Evolutionary conservation across 2,329 filamentous ascomycete genomes (phyloP).

Genomic region (Amesomyces nigricolor): DNA sequence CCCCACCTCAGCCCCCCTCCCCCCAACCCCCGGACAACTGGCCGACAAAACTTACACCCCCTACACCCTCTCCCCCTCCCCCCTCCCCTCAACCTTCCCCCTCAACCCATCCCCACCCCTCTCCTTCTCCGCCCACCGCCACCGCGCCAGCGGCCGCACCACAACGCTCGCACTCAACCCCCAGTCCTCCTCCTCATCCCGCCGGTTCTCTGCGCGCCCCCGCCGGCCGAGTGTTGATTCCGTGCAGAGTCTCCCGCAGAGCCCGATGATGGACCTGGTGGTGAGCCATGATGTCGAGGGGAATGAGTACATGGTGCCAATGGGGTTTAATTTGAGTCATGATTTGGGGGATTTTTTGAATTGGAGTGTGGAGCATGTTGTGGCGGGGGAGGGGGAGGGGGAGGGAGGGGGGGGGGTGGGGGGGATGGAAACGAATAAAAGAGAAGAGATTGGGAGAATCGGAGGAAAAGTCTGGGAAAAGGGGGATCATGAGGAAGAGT

Average conservation of each 20-base stretch:
- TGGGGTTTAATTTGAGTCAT: slow-evolving; percentile 56
- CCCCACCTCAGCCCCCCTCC: neutral
- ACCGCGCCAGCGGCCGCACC: too few species aligned
- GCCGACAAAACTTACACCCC: slow-evolving; percentile 1
- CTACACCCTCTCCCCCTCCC: too few species aligned
- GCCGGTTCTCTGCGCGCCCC: slow-evolving; percentile 19
- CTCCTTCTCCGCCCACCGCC: too few species aligned
- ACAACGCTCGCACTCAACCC: too few species aligned
- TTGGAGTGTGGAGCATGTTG: slow-evolving; percentile 51
- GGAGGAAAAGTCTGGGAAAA: too few species aligned
- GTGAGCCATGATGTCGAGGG: slow-evolving; percentile 36
- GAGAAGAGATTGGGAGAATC: too few species aligned
- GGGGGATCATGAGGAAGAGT: too few species aligned
- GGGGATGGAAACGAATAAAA: too few species aligned
- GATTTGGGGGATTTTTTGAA: slow-evolving; percentile 54
- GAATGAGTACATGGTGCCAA: slow-evolving; percentile 42
- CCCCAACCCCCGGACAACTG: neutral
- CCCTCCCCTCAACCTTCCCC: too few species aligned
- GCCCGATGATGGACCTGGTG: slow-evolving; percentile 46
- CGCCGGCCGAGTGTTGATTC: slow-evolving; percentile 29
- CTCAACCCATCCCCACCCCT: too few species aligned
- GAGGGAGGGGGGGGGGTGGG: neutral
- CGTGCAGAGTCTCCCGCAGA: slow-evolving; percentile 44
- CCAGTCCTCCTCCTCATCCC: neutral
- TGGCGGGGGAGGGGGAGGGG: slow-evolving; percentile 22